Base-by-base conservation (phyloP, 176 grass and related monocot genomes). In the Oryza glaberrima region DNA sequence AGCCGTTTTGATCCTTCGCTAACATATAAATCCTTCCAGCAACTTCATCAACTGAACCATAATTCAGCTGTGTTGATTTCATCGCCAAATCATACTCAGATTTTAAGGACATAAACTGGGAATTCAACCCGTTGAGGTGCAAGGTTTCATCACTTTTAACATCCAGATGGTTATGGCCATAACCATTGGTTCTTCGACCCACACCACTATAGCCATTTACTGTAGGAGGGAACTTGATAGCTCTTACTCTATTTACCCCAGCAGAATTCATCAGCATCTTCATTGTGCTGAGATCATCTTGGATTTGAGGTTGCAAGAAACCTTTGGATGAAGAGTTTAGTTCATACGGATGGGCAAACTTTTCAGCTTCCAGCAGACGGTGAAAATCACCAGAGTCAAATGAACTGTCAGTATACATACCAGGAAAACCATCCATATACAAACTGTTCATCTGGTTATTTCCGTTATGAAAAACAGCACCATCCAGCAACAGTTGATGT, bases 1-100 rank as follows among this genome's bases (percentile, higher is more conserved):
- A 92, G 25, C 83, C 77, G 3, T 86, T 88, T 70, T 95, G 93
- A 76, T 95, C 89, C 87, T 92, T 98, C 14, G 91, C 89, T 45
- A 98, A 75, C 23, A 86, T 66, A 83, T 72, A 85, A 32, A 98
- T 87, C 77, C 79, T 86, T 71, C 87, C 82, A 51, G 72, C 67
- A 66, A 81, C 79, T 77, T 88, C 82, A 76, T 94, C 75, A 69
- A 88, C 46, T 77, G 79, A 82, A 82, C 75, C 73, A 79, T 66
- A 82, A 74, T 84, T 82, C 51, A 75, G 6, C 60, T 81, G 46
- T 64, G n/a, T 13, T 70, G 75, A 72, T 67, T 49, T 65, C 56
- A 68, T 61, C 41, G 68, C 47, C 54, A 76, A 35, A 15, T 61
- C 80, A 46, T 32, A 38, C 15, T 73, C 64, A 66, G 11, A 80